Percentiles rank a stretch among this genome's conserved stretches.
Evolutionary conservation across 805 yeast species (phyloP).

Genomic region (Cyberlindnera maritima): DNA sequence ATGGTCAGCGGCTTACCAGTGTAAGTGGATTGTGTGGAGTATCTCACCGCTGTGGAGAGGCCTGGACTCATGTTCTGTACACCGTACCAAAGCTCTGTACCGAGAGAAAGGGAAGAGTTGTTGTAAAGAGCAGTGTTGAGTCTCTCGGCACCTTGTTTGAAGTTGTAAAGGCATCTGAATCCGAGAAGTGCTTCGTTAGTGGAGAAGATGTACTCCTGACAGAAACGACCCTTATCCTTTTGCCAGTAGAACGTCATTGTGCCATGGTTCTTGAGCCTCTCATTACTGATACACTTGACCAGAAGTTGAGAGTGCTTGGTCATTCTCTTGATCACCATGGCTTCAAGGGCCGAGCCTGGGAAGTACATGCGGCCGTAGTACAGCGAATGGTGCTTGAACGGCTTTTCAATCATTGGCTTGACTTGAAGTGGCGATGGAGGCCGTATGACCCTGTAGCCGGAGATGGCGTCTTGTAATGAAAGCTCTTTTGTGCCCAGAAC

Average conservation of each 20-base stretch:
- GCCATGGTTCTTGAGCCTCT: constrained; percentile 49
- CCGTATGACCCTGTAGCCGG: constrained; percentile 62
- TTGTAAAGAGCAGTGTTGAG: constrained; percentile 45
- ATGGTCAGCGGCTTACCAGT: constrained; percentile 89
- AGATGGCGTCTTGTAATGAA: constrained; percentile 62
- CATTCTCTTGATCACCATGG: constrained; percentile 71
- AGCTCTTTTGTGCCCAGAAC: constrained; percentile 51
- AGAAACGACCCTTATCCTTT: constrained; percentile 56
- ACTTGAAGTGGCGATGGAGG: constrained; percentile 28
- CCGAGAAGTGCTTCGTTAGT: constrained; percentile 85
- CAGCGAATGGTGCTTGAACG: constrained; percentile 37
- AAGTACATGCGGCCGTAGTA: constrained; percentile 85
- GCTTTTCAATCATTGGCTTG: background rate
- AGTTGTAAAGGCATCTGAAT: constrained; percentile 70
- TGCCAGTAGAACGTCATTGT: constrained; percentile 70
- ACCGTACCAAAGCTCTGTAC: constrained; percentile 89
- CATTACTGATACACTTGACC: constrained; percentile 73
- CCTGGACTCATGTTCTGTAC: constrained; percentile 85
- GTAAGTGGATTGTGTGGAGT: constrained; percentile 79
- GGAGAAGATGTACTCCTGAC: constrained; percentile 75
- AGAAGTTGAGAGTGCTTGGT: constrained; percentile 60
- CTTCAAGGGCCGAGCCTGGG: constrained; percentile 85
- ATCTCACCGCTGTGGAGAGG: constrained; percentile 77
- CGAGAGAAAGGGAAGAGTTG: constrained; percentile 67
- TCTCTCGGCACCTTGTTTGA: constrained; percentile 38